Base-by-base conservation (phyloP, 1,284 basidiomycete species). In the Fomitopsis palustris region DNA sequence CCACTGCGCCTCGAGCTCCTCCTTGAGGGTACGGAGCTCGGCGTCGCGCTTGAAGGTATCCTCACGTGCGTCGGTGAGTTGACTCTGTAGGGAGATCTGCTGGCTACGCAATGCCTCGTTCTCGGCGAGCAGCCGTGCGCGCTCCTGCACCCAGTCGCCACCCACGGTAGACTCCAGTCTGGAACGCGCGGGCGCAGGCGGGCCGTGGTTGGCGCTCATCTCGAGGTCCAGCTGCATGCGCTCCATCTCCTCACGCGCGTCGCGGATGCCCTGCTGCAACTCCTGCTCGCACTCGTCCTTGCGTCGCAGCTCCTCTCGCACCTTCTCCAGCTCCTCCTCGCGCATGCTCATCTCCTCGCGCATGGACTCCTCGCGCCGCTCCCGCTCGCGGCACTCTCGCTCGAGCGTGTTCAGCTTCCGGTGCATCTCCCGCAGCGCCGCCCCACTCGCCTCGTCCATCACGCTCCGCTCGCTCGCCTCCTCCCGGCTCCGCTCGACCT, bases 381-480 rank as follows among this genome's bases (percentile, higher is more conserved):
- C 70, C 67, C 76, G 75, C 3, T 82, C 82, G 0, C 63, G 68
- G 71, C 81, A 83, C 75, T 88, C 88, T 37, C 77, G 75, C 68
- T 90, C 86, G 33, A 89, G 74, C 27, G 75, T 76, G 5, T 78
- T 78, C 60, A 90, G 87, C 59, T 82, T 84, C 23, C 78, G 71
- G 65, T 92, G 89, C 35, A 92, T 75, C 75, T 82, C 82, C 29
- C 83, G 75, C 61, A 92, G 66, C 1, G 88, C 88, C 66, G 86
- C 84, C 1, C 85, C 80, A 60, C 86, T 88, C 0, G 89, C 89
- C 64, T 88, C 88, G 65, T 92, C 90, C 84, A 90, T 88, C 41
- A 90, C 71, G 61, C 87, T 90, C 41, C 88, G 77, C 66, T 90
- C 89, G 72, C 85, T 73, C 66, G 81, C 86, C 65, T 87, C 86